Conservation (phyloP, 495 filamentous ascomycete genomes). For the Annulohypoxylon bovei region DNA sequence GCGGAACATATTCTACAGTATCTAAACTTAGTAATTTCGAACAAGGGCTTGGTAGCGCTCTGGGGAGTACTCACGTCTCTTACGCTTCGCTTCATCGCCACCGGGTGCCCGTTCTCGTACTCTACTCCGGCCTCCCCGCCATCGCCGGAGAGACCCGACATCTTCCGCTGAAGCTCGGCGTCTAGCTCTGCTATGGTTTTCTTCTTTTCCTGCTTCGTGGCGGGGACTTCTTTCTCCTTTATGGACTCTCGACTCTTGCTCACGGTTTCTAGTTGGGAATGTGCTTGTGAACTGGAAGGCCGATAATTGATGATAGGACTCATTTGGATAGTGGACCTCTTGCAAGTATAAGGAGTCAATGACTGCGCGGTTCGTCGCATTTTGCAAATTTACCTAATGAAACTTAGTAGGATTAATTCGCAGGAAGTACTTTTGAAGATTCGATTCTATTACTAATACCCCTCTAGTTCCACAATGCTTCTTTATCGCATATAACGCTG, state of each 20-base stretch:
- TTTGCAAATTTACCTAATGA: not conserved
- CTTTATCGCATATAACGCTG: too few relatives aligned
- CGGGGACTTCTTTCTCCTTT: not conserved
- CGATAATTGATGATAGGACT: not conserved
- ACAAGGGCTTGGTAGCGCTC: not conserved
- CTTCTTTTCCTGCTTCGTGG: slow-evolving; percentile 37
- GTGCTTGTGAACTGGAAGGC: not conserved
- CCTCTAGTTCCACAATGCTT: too few relatives aligned
- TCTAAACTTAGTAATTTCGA: not conserved
- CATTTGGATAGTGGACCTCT: not conserved
- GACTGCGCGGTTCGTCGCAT: not conserved
- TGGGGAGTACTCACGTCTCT: slow-evolving; percentile 52
- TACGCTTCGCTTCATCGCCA: slow-evolving; percentile 80
- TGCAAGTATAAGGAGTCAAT: not conserved
- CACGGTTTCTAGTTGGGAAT: not conserved
- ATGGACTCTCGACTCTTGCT: not conserved
- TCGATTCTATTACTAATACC: too few relatives aligned
- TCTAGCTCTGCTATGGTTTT: slow-evolving; percentile 72
- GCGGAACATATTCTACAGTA: slow-evolving; percentile 42
- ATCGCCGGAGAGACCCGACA: slow-evolving; percentile 75
- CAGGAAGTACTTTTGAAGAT: too few relatives aligned
- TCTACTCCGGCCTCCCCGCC: slow-evolving; percentile 83
- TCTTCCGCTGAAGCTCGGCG: slow-evolving; percentile 71
- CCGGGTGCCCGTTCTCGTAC: slow-evolving; percentile 78
- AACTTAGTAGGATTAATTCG: not conserved